Conservation (phyloP, 2,329 filamentous ascomycete genomes). For the Penicillium rolfsii region DNA sequence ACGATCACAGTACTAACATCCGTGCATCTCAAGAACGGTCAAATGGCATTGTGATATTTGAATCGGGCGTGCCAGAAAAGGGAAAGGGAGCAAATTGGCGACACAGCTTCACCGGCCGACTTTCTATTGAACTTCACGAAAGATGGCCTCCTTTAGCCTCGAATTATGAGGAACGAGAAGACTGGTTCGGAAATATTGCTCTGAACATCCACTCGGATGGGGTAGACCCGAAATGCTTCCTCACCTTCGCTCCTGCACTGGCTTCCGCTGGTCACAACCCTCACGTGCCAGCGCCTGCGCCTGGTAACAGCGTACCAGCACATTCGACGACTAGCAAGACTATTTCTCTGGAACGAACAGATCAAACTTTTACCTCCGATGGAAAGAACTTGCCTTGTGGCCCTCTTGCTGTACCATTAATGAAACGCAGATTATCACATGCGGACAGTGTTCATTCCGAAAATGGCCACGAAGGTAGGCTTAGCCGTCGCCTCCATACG, state of each 20-base stretch:
- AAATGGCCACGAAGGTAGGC: too few relatives aligned
- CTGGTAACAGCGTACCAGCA: not conserved
- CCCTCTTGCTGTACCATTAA: too few relatives aligned
- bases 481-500: too few relatives aligned
- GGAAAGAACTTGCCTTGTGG: not conserved
- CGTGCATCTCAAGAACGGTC: not conserved
- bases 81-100: conserved; percentile 6
- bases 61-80: conserved; percentile 3
- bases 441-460: too few relatives aligned
- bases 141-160: conserved; percentile 11
- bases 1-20: conserved; percentile 4
- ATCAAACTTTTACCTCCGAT: too few relatives aligned
- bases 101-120: conserved; percentile 1
- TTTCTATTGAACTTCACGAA: conserved; percentile 12
- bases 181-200: conserved; percentile 9
- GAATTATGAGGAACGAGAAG: conserved; percentile 12
- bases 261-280: conserved; percentile 8
- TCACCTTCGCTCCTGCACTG: conserved; percentile 6
- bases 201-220: conserved; percentile 6
- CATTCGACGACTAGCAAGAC: conserved; percentile 5
- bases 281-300: conserved; percentile 9
- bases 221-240: conserved; percentile 16
- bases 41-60: conserved; percentile 6
- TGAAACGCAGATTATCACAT: too few relatives aligned
- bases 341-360: not conserved